phyloP scores from a whole-genome alignment of 176 grass and related monocot species.

The Rhipidocladum racemiflorum region DNA sequence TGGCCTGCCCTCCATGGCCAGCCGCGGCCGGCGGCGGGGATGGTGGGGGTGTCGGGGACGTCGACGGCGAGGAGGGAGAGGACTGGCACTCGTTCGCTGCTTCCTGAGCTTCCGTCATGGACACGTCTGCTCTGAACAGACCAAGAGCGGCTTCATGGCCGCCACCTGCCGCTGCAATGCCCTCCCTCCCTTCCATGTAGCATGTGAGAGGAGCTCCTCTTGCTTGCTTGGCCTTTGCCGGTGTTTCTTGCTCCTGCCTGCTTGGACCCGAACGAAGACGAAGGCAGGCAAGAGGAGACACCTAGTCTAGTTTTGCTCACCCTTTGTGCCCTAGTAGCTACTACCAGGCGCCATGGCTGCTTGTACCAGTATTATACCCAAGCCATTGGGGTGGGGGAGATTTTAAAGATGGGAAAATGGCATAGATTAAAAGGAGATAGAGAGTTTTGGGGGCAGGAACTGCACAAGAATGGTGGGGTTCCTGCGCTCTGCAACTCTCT shows the following conservation, averaged over 20 bases:
- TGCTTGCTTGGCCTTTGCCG: background rate
- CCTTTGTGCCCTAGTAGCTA: slow-evolving; percentile 30
- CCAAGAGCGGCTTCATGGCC: slow-evolving; percentile 23
- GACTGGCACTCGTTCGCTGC: slow-evolving; percentile 33
- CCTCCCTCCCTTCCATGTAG: slow-evolving; percentile 44
- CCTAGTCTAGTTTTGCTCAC: slow-evolving; percentile 18
- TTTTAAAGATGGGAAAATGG: slow-evolving; percentile 12
- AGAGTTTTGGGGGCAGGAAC: background rate
- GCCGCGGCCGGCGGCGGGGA: slow-evolving; percentile 36
- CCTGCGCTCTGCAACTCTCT: background rate
- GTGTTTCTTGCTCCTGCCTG: background rate
- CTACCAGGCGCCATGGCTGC: slow-evolving; percentile 17
- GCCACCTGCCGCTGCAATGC: slow-evolving; percentile 25
- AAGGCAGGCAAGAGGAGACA: slow-evolving; percentile 22
- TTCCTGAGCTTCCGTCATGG: slow-evolving; percentile 22
- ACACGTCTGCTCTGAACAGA: slow-evolving; percentile 21
- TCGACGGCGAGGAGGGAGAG: slow-evolving; percentile 51
- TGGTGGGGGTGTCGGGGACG: slow-evolving; percentile 47
- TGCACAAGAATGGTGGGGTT: slow-evolving; percentile 26
- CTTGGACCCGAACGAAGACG: slow-evolving; percentile 9
- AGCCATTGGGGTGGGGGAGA: background rate
- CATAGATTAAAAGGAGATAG: background rate
- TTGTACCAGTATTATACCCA: slow-evolving; percentile 26
- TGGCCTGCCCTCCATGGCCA: background rate
- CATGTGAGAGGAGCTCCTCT: slow-evolving; percentile 11